A percentile compares a stretch with the other conserved stretches of the same genome.
Conservation (phyloP, 805 yeast species). For the Yamadazyma philogaea region DNA sequence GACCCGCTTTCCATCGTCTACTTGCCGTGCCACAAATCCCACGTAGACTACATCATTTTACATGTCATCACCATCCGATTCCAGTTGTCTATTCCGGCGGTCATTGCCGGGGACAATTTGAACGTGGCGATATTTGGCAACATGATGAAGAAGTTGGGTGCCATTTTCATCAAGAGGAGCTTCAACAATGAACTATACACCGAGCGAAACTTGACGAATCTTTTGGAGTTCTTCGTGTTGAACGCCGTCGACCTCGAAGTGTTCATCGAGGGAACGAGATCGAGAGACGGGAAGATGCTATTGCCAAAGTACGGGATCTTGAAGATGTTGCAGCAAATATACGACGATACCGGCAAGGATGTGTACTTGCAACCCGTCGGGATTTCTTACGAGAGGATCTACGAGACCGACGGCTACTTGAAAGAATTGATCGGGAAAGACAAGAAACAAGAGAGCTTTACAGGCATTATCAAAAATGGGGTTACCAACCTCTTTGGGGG, state of each 20-base stretch:
- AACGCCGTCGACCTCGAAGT: conserved; percentile 55
- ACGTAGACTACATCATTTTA: conserved; percentile 56
- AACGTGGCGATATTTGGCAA: conserved; percentile 56
- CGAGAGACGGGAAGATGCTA: conserved; percentile 61
- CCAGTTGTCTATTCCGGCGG: conserved; percentile 52
- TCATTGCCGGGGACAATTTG: conserved; percentile 65
- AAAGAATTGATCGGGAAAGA: conserved; percentile 56
- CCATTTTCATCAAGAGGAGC: conserved; percentile 54
- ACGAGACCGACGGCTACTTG: conserved; percentile 53
- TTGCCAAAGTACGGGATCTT: conserved; percentile 62
- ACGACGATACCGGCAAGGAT: conserved; percentile 40
- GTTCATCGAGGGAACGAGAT: conserved; percentile 64
- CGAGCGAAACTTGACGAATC: conserved; percentile 45
- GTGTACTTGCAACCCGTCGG: conserved; percentile 50
- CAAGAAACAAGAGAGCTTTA: conserved; percentile 51
- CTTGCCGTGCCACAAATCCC: conserved; percentile 62
- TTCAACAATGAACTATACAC: conserved; percentile 43
- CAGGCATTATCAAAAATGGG: conserved; percentile 36
- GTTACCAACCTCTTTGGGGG: conserved; percentile 25
- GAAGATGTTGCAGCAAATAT: conserved; percentile 48
- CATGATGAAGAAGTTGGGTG: conserved; percentile 50
- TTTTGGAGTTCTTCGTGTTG: conserved; percentile 46
- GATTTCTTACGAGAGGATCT: conserved; percentile 58
- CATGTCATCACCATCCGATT: conserved; percentile 53
- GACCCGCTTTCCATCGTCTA: conserved; percentile 46